Evolutionary conservation across 2,329 filamentous ascomycete species (phyloP), one percentile per base, ranked within the genome.

Genomic region (Pseudocercospora ulei): DNA sequence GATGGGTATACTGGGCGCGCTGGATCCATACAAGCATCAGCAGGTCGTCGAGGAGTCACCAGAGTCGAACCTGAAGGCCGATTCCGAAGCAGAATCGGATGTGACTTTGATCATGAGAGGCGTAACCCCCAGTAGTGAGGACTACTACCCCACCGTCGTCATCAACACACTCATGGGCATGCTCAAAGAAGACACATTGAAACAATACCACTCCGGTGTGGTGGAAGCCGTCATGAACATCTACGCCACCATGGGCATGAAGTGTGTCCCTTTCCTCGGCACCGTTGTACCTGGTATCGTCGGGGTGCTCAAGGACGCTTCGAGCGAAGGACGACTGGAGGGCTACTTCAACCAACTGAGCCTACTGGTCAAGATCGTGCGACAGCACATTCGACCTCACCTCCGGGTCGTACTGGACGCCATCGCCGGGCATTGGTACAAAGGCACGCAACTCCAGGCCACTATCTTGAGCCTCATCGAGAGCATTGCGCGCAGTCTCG

Each of bases 191-290:
- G 78, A 79, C 16, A 96, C 90, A 0, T 69, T 98, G 3, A 76
- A 80, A 7, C 83, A 92, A 55, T 88, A 94, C 54, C 92, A 98
- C 56, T 88, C 86, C 3, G 78, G 81, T 7, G 88, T 96, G 8
- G 90, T 98, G 35, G 90, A 96, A 60, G 90, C 90, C 3, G 92
- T 98, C 53, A 96, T 98, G 78, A 94, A 85, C 52, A 98, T 98
- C 43, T 98, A 98, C 65, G 83, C 90, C 52, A 98, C 92, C 0
- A 72, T 98, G 44, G 90, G 90, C 2, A 67, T 98, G 52, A 94
- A 96, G 59, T 98, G 90, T 59, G 88, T 98, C 5, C 82, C 85
- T 0, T 98, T 96, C 62, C 74, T 98, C 1, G 82, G 83, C 44
- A 81, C 90, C 44, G 95, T 98, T 45, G 83, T 98, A 19, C 90